Conservation (phyloP, 2,329 filamentous ascomycete species). For the Aspergillus carbonarius region DNA sequence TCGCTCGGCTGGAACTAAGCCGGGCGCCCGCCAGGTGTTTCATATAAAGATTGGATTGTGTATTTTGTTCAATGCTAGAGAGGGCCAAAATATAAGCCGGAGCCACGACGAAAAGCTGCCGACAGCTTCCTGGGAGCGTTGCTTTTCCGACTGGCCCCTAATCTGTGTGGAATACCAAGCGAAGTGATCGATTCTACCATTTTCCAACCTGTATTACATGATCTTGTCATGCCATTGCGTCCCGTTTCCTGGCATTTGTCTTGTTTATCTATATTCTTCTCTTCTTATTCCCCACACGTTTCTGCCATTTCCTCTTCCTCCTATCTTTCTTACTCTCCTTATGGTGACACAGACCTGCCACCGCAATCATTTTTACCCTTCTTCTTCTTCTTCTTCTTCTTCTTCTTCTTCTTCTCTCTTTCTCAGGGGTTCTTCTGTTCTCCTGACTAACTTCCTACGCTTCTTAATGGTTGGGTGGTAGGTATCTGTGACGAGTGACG, state of each 20-base stretch:
- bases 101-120: constrained; percentile 10
- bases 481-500: constrained; percentile 26
- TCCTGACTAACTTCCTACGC: not conserved
- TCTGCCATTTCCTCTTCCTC: constrained; percentile 17
- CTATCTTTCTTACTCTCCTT: constrained; percentile 20
- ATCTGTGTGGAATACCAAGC: constrained; percentile 7
- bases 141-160: constrained; percentile 3
- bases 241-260: constrained; percentile 15
- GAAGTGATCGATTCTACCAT: constrained; percentile 21
- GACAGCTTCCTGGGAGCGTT: not conserved
- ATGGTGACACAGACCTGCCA: constrained; percentile 20
- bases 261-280: constrained; percentile 23
- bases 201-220: constrained; percentile 22
- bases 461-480: constrained; percentile 22
- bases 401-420: constrained; percentile 14
- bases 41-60: constrained; percentile 4
- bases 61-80: constrained; percentile 17
- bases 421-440: not conserved
- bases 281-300: constrained; percentile 39
- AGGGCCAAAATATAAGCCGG: constrained; percentile 8
- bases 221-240: constrained; percentile 12
- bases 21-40: not conserved
- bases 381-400: constrained; percentile 16
- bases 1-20: constrained; percentile 90
- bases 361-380: constrained; percentile 19